These are phyloP conservation scores for Sphaerobolus stellatus DNA, from an alignment of 1,284 basidiomycete genomes.

Conservation along the genomic window DNA sequence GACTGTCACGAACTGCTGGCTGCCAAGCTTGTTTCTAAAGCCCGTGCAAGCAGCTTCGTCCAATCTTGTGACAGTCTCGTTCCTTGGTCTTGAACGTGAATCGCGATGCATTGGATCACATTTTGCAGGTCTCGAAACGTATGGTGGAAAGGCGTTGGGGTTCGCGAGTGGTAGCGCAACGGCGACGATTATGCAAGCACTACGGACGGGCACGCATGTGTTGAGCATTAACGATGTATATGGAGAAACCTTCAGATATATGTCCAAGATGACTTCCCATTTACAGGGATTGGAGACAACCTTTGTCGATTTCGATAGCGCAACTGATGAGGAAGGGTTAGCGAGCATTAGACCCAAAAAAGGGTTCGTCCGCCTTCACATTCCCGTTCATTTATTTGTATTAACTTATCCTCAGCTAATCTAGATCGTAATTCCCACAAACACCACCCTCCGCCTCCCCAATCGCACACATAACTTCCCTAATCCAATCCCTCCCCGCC, in stretches of 20 bases:
- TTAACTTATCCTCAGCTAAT: constrained; percentile 61
- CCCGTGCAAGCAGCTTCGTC: too few relatives aligned
- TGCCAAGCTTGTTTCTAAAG: too few relatives aligned
- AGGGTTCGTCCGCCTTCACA: constrained; percentile 52
- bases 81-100: too few relatives aligned
- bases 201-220: constrained; percentile 77
- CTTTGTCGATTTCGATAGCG: constrained; percentile 82
- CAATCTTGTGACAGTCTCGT: too few relatives aligned
- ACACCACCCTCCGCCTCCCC: constrained; percentile 89
- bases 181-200: constrained; percentile 77
- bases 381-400: not conserved
- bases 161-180: constrained; percentile 87
- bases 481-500: constrained; percentile 39
- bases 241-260: constrained; percentile 88
- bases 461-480: constrained; percentile 64
- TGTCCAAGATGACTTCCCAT: constrained; percentile 73
- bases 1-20: too few relatives aligned
- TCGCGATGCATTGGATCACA: too few relatives aligned
- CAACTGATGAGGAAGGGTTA: constrained; percentile 63
- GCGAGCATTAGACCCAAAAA: constrained; percentile 75
- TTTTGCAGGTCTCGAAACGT: too few relatives aligned
- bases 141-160: too few relatives aligned
- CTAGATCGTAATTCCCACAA: constrained; percentile 96
- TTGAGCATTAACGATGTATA: constrained; percentile 91
- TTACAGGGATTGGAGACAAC: constrained; percentile 75